Percentiles rank a stretch among this genome's conserved stretches.
These are phyloP conservation scores for Boletus sp. DNA, from an alignment of 768 basidiomycete species.

Conservation along the genomic window DNA sequence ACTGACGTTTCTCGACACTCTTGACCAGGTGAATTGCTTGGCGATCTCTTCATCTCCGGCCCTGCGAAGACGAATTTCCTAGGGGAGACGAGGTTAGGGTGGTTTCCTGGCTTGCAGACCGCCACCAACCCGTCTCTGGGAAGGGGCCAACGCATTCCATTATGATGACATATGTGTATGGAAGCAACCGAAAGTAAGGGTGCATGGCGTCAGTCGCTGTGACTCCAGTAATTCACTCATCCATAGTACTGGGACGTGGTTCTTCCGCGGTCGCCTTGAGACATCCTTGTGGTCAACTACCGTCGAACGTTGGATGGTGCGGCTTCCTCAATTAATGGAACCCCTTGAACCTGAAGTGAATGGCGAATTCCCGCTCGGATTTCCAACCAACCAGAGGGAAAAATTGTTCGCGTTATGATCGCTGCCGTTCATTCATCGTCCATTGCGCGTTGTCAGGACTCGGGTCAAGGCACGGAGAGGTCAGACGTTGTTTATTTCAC, in stretches of 20 bases:
- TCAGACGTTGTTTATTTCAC: constrained; percentile 24
- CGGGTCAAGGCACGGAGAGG: constrained; percentile 9
- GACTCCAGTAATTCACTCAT: constrained; percentile 10
- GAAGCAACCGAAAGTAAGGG: constrained; percentile 9
- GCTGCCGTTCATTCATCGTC: constrained; percentile 20
- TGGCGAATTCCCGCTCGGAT: constrained; percentile 9
- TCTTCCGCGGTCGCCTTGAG: constrained; percentile 26
- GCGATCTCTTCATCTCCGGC: constrained; percentile 24
- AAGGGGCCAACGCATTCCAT: constrained; percentile 14
- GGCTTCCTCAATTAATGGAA: constrained; percentile 24
- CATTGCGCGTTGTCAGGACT: not conserved
- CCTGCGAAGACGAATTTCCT: constrained; percentile 15
- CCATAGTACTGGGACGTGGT: not conserved
- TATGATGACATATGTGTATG: constrained; percentile 10
- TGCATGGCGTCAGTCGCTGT: constrained; percentile 8
- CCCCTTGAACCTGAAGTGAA: constrained; percentile 1
- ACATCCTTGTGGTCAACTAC: constrained; percentile 21
- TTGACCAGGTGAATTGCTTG: constrained; percentile 1
- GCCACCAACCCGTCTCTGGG: constrained; percentile 17
- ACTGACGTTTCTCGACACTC: constrained; percentile 1
- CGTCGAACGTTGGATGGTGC: constrained; percentile 1
- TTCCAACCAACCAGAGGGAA: constrained; percentile 6
- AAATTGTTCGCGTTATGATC: constrained; percentile 15
- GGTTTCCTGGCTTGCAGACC: constrained; percentile 11
- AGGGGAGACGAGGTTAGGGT: constrained; percentile 11